Base-by-base conservation (phyloP, 1,139 yeast species). In the Nakaseomyces uthaithaninus region DNA sequence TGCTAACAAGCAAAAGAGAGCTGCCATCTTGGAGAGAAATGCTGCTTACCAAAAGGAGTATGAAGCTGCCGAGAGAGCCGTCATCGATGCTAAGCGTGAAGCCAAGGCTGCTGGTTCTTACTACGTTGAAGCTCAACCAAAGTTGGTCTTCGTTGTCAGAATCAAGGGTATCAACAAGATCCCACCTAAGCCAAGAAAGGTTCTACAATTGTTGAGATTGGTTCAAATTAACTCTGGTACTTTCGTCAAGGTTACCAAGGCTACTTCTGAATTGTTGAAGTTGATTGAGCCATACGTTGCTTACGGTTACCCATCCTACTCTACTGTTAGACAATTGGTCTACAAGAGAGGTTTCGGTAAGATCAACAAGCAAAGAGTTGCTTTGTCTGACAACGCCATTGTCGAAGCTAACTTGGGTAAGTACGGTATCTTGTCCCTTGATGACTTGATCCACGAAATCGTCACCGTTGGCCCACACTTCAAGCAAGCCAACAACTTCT, bases 261-360 rank as follows among this genome's bases (percentile, higher is more conserved):
- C 98, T 62, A 91, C 98, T 64, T 65, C 81, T 60, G 97, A 91
- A 79, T 82, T 91, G 71, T 80, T 91, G 72, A 87, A 82, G 72
- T 82, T 91, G 69, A 95, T 91, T 67, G 97, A 91, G 75, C 98
- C 98, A 69, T 91, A 87, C 81, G 81, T 91, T 71, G 94, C 98
- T 65, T 91, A 84, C 82, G 98, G 98, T 76, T 89, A 89, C 91
- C 98, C 98, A 75, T 84, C 86, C 66, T 77, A 85, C 68, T 72
- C 96, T 55, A 84, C 97, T 71, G 79, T 89, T 66, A 89, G 96
- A 77, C 83, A 89, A 73, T 84, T 91, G 69, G 71, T 91, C 64
- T 91, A 91, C 96, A 91, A 91, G 94, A 89, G 98, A 78, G 98
- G 98, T 71, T 82, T 72, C 91, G 98, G 96, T 75, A 91, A 91